Base-by-base conservation (phyloP, 2,329 filamentous ascomycete genomes). In the Catunica adiposa region DNA sequence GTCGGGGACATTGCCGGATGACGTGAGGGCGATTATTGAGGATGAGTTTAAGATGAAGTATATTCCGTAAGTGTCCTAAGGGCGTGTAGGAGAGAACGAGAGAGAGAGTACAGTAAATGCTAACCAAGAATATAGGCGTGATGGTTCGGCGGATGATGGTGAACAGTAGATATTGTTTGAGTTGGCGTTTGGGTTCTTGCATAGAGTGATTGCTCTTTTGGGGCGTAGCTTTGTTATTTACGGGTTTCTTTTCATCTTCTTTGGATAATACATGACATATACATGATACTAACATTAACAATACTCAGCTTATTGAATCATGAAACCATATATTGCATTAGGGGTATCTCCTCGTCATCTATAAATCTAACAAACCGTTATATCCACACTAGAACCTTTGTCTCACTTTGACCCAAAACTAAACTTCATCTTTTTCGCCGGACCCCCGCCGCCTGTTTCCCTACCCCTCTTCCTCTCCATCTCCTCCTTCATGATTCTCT, bases 401-500 rank as follows among this genome's bases (percentile, higher is more conserved):
- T n/a, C 8, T 47, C 34, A 50, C 23, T 56, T 58, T 11, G 48
- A 17, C 6, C 55, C 48, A 55, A 58, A 54, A 37, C 54, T 58
- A 51, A 58, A 58, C 51, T 58, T 58, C 57, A 58, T 58, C 62
- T 75, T 78, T 68, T 82, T 82, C 51, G 51, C 31, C 3, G 57
- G 51, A 54, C 72, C 71, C 0, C 74, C 73, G 1, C 3, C 65
- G 65, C 8, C 73, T n/a, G n/a, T n/a, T n/a, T n/a, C 75, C 51
- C 78, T 71, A 34, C 73, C 68, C 56, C 82, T 73, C 65, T 88
- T 89, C 60, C 76, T 74, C 62, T 88, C 84, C 68, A 87, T 75
- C 64, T 89, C 85, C 62, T 86, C 83, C 67, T 84, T 86, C 89
- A 94, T 95, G 63, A 92, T 94, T 54, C 84, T 77, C 68, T 90